phyloP scores from a whole-genome alignment of 257 asterid genomes.

The Solanum appendiculatum region DNA sequence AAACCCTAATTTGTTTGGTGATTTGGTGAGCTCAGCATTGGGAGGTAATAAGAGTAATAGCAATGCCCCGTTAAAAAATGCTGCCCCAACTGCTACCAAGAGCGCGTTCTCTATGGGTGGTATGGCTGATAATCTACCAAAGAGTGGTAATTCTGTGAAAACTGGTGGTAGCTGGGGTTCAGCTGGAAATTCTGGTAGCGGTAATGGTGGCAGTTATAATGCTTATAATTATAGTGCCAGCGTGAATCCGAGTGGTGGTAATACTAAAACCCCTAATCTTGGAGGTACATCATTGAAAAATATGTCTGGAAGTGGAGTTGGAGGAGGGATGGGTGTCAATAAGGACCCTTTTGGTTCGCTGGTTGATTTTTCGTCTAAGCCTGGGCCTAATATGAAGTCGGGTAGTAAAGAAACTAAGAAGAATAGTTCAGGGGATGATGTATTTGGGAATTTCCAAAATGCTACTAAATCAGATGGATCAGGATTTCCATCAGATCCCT shows the following conservation, averaged over 20 bases:
- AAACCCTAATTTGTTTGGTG: conserved; percentile 82
- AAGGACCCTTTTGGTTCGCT: conserved; percentile 79
- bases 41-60: conserved; percentile 51
- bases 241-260: conserved; percentile 35
- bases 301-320: conserved; percentile 42
- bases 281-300: conserved; percentile 51
- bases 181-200: conserved; percentile 14
- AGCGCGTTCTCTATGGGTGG: conserved; percentile 52
- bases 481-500: conserved; percentile 22
- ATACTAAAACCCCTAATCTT: conserved; percentile 25
- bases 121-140: conserved; percentile 67
- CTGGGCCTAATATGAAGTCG: conserved; percentile 30
- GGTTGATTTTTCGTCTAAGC: conserved; percentile 60
- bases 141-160: conserved; percentile 23
- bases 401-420: conserved; percentile 21
- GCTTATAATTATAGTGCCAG: conserved; percentile 22
- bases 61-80: conserved; percentile 58
- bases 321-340: conserved; percentile 33
- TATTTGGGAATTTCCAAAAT: conserved; percentile 55
- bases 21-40: conserved; percentile 61
- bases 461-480: conserved; percentile 34
- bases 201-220: conserved; percentile 24
- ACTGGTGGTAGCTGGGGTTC: conserved; percentile 33
- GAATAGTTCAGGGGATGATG: conserved; percentile 24
- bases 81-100: conserved; percentile 30